Conservation (phyloP, 2,329 filamentous ascomycete genomes). For the Capronia epimyces region DNA sequence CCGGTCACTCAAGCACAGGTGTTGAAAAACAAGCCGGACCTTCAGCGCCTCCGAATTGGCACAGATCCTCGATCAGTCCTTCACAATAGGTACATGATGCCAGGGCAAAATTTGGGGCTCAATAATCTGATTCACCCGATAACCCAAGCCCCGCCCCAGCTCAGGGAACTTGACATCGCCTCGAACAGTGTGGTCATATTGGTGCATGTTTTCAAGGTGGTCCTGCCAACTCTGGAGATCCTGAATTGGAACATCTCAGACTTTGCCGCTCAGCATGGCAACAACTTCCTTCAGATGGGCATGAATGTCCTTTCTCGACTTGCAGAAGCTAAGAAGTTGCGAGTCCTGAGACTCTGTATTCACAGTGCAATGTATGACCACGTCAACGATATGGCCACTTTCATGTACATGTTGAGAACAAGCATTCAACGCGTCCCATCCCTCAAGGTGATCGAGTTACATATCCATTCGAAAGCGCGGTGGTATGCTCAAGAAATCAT, state of each 20-base stretch:
- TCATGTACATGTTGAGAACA: constrained; percentile 15
- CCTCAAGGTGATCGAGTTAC: constrained; percentile 22
- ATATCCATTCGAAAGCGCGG: constrained; percentile 12
- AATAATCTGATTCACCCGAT: constrained; percentile 2
- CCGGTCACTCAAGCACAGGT: constrained; percentile 16
- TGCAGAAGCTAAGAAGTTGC: constrained; percentile 2
- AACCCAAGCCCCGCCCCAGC: not conserved
- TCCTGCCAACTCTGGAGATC: constrained; percentile 12
- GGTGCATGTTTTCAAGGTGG: not conserved
- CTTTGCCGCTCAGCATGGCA: not conserved
- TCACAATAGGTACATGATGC: constrained; percentile 8
- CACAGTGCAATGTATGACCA: constrained; percentile 12
- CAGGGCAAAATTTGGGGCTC: not conserved
- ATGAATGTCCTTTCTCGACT: not conserved
- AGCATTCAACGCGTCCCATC: constrained; percentile 8
- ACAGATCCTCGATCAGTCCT: constrained; percentile 19
- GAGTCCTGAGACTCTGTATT: constrained; percentile 17
- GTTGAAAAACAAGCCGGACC: constrained; percentile 20
- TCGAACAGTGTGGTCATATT: constrained; percentile 16
- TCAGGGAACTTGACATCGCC: constrained; percentile 19
- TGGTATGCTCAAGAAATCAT: constrained; percentile 19
- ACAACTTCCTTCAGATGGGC: constrained; percentile 1
- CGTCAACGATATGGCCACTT: constrained; percentile 1
- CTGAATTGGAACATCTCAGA: constrained; percentile 12
- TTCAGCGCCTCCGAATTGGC: constrained; percentile 16